Evolutionary conservation across 2,329 filamentous ascomycete genomes (phyloP).

Genomic region (Neospermospora avenae): DNA sequence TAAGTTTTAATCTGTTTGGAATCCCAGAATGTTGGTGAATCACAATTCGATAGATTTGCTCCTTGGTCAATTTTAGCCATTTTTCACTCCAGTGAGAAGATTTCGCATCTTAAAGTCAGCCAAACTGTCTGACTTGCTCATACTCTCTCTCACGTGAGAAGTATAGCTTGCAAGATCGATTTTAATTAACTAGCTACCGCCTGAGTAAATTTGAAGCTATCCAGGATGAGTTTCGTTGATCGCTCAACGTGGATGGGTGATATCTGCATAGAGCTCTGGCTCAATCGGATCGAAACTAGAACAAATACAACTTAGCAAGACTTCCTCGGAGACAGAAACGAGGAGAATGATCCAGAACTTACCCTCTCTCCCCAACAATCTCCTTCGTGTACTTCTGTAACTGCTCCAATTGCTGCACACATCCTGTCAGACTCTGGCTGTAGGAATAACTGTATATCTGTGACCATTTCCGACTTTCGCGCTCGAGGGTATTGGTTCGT

Average conservation of each 20-base stretch:
- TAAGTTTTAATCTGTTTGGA: no score
- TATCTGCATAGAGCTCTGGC: conserved; percentile 15
- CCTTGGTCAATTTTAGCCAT: no score
- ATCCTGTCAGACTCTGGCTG: conserved; percentile 51
- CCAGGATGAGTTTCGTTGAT: background rate
- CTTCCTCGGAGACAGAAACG: background rate
- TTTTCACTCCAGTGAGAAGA: no score
- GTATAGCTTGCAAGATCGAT: no score
- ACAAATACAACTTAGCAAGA: no score
- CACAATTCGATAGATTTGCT: no score
- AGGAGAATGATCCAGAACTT: background rate
- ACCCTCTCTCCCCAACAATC: conserved; percentile 53
- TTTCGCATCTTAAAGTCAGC: no score
- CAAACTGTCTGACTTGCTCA: no score
- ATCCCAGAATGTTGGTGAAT: no score
- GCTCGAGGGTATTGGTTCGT: conserved; percentile 6
- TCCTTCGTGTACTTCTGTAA: conserved; percentile 55
- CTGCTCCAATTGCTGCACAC: conserved; percentile 50
- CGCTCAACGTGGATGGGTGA: background rate
- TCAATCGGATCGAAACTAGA: conserved; percentile 22
- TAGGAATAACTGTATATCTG: conserved; percentile 56
- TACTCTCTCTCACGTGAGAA: no score
- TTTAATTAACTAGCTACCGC: no score
- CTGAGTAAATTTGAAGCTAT: background rate
- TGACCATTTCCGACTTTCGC: conserved; percentile 45